Percentiles rank a stretch among this genome's conserved stretches.
Conservation (phyloP, 1,284 basidiomycete species). For the Salmacisia buchloeana region DNA sequence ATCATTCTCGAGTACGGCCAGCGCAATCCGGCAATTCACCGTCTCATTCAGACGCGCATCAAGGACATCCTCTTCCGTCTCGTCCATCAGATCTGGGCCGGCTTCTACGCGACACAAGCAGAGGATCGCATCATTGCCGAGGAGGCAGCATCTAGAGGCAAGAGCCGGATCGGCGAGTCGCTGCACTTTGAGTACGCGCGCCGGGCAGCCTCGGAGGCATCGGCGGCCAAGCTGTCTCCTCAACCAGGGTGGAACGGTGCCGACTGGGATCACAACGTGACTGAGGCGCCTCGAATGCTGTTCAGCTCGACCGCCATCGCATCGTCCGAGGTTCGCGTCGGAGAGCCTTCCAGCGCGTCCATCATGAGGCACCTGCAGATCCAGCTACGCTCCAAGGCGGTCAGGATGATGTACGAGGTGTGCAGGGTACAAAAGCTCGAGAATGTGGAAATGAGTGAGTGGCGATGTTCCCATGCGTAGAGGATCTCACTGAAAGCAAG, state of each 20-base stretch:
- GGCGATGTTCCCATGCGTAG: too few relatives aligned
- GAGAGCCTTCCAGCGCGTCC: neutral
- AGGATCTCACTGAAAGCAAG: neutral
- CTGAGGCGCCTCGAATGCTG: neutral
- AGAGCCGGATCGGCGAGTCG: neutral
- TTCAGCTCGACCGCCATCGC: neutral
- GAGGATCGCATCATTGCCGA: constrained; percentile 11
- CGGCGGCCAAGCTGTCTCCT: neutral
- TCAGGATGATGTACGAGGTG: constrained; percentile 37
- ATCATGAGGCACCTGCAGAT: constrained; percentile 22
- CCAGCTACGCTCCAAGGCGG: constrained; percentile 52
- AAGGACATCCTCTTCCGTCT: constrained; percentile 36
- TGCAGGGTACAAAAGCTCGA: constrained; percentile 42
- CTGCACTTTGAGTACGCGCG: constrained; percentile 10
- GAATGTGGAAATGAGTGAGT: constrained; percentile 26
- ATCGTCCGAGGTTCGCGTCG: neutral
- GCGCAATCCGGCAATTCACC: constrained; percentile 24
- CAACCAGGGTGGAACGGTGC: neutral
- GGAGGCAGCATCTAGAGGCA: neutral
- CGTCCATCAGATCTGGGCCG: constrained; percentile 48
- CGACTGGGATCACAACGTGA: neutral
- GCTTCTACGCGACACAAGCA: constrained; percentile 43
- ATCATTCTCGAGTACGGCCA: constrained; percentile 69
- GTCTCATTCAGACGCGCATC: constrained; percentile 23
- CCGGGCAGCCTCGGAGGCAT: neutral